A percentile compares a stretch with the other conserved stretches of the same genome.
Evolutionary conservation across 176 grass and related monocot genomes (phyloP).

Genomic region (Themeda triandra): DNA sequence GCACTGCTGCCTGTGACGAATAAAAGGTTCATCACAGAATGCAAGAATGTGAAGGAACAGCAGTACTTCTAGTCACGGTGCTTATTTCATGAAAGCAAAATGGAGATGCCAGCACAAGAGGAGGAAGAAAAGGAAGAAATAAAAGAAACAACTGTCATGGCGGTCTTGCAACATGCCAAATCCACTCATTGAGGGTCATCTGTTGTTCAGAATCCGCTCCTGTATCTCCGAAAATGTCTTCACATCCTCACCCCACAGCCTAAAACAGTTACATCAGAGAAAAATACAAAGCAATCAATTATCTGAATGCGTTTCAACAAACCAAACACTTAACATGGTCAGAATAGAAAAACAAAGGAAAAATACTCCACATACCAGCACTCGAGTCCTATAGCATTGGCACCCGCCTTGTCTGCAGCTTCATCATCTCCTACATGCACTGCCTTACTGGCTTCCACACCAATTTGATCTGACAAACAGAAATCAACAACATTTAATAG

Average conservation of each 20-base stretch:
- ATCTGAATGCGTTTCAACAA: background rate
- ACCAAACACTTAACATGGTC: background rate
- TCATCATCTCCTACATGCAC: slow-evolving; percentile 91
- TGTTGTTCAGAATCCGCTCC: slow-evolving; percentile 26
- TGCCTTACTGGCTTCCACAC: slow-evolving; percentile 44
- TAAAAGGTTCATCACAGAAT: background rate
- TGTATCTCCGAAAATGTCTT: slow-evolving; percentile 57
- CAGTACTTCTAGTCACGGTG: too few relatives aligned
- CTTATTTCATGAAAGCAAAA: slow-evolving; percentile 4
- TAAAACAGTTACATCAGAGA: background rate
- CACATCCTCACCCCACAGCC: slow-evolving; percentile 83
- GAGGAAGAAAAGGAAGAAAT: too few relatives aligned
- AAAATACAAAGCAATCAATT: background rate
- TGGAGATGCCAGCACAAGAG: background rate
- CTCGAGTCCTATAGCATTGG: slow-evolving; percentile 71
- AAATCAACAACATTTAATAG: background rate
- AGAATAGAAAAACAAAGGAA: background rate
- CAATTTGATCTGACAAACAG: slow-evolving; percentile 64
- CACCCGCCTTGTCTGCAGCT: slow-evolving; percentile 63
- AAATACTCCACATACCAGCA: slow-evolving; percentile 57
- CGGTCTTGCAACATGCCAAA: background rate
- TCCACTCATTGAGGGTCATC: slow-evolving; percentile 1
- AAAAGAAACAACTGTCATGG: background rate
- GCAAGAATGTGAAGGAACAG: background rate
- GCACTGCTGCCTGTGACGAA: background rate